A percentile compares a stretch with the other conserved stretches of the same genome.
Evolutionary conservation across 495 filamentous ascomycete species (phyloP).

Genomic region (Lasiosphaeria ovina): DNA sequence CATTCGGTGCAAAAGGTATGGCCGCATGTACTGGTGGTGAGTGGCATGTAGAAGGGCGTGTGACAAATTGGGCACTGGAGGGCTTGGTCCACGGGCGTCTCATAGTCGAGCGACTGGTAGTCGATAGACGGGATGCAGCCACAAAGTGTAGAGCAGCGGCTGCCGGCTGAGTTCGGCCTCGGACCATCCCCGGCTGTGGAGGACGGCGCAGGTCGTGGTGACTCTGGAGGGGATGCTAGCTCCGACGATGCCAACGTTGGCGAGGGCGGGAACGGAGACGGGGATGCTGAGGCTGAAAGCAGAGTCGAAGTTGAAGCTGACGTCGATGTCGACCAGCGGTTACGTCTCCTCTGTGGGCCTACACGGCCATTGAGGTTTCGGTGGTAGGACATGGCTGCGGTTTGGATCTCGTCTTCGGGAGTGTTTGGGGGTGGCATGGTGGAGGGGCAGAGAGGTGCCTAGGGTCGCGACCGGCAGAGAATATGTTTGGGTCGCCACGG

Average conservation of each 20-base stretch:
- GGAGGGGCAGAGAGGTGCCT: background rate
- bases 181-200: background rate
- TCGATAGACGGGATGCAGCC: constrained; percentile 42
- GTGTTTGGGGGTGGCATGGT: constrained; percentile 13
- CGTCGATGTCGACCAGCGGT: background rate
- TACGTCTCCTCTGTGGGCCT: background rate
- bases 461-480: background rate
- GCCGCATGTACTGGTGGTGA: constrained; percentile 65
- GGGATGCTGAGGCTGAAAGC: background rate
- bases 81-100: constrained; percentile 66
- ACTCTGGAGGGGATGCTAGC: background rate
- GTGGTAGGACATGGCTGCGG: background rate
- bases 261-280: background rate
- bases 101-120: constrained; percentile 68
- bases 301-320: too few species aligned
- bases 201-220: background rate
- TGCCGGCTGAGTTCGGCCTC: constrained; percentile 11
- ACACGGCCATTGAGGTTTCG: background rate
- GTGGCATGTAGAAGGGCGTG: constrained; percentile 66
- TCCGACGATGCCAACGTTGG: background rate
- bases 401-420: constrained; percentile 19
- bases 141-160: constrained; percentile 10
- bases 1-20: constrained; percentile 71
- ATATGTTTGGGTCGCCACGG: constrained; percentile 1
- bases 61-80: constrained; percentile 83